Percentiles rank a stretch among this genome's conserved stretches.
These are phyloP conservation scores for Pseudocercospora vitis DNA, from an alignment of 2,329 filamentous ascomycete species.

Conservation along the genomic window DNA sequence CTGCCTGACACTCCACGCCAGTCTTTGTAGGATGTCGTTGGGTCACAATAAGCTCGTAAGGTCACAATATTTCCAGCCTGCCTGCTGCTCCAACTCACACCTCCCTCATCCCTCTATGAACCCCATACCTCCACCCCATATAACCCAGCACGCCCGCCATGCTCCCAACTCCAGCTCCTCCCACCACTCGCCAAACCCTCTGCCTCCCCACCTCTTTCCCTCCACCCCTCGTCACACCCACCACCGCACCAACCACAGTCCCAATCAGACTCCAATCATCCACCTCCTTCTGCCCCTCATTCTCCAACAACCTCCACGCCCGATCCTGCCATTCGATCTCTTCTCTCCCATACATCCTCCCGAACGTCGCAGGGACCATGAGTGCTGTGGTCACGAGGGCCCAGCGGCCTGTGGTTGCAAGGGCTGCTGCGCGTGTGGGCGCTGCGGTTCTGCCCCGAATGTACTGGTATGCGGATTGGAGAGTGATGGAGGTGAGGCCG, in stretches of 20 bases:
- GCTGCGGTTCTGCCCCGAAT: constrained; percentile 29
- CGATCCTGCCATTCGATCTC: constrained; percentile 66
- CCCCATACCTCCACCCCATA: constrained; percentile 53
- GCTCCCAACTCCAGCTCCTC: constrained; percentile 44
- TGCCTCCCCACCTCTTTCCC: constrained; percentile 46
- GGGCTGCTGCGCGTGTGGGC: constrained; percentile 39
- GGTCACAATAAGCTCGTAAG: no score
- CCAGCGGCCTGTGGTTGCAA: constrained; percentile 37
- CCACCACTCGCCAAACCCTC: constrained; percentile 15
- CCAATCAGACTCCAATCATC: constrained; percentile 58
- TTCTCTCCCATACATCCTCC: constrained; percentile 57
- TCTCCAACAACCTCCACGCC: constrained; percentile 62
- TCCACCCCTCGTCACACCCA: constrained; percentile 34
- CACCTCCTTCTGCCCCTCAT: constrained; percentile 55
- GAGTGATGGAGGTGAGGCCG: constrained; percentile 41
- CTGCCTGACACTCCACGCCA: no score
- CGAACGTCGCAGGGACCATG: constrained; percentile 46
- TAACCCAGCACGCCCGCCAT: constrained; percentile 52
- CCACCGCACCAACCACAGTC: constrained; percentile 33
- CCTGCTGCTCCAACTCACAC: not conserved
- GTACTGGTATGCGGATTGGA: constrained; percentile 22
- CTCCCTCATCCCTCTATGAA: constrained; percentile 44
- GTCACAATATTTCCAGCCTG: no score
- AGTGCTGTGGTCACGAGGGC: constrained; percentile 49
- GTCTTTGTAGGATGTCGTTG: no score